phyloP scores from a whole-genome alignment of 805 yeast genomes.

The Teunomyces barrocoloradensis region DNA sequence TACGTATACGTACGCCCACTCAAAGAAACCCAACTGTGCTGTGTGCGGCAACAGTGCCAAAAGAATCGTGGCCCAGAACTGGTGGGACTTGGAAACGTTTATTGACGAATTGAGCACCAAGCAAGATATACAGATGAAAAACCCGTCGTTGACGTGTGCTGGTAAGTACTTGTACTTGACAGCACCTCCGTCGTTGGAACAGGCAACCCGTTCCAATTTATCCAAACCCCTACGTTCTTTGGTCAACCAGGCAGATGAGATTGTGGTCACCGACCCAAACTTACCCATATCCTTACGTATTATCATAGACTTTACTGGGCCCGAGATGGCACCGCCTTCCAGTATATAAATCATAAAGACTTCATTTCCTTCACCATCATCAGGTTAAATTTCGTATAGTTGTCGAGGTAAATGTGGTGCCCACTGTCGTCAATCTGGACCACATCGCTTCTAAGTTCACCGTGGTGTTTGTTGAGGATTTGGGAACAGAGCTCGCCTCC shows the following conservation, averaged over 20 bases:
- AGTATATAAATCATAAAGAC: slow-evolving; percentile 7
- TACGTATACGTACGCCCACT: slow-evolving; percentile 67
- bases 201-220: slow-evolving; percentile 46
- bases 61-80: slow-evolving; percentile 19
- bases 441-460: slow-evolving; percentile 23
- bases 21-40: slow-evolving; percentile 60
- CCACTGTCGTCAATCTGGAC: slow-evolving; percentile 57
- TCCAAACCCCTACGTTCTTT: slow-evolving; percentile 29
- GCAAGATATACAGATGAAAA: slow-evolving; percentile 30
- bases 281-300: slow-evolving; percentile 44
- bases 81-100: slow-evolving; percentile 37
- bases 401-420: slow-evolving; percentile 79
- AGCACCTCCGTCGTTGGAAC: slow-evolving; percentile 46
- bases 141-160: slow-evolving; percentile 48
- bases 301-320: slow-evolving; percentile 11
- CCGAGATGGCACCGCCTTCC: slow-evolving; percentile 3
- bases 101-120: slow-evolving; percentile 37
- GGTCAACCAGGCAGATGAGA: slow-evolving; percentile 44
- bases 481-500: slow-evolving; percentile 47
- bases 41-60: slow-evolving; percentile 62
- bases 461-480: slow-evolving; percentile 24
- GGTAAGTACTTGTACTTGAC: slow-evolving; percentile 42
- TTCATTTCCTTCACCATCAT: slow-evolving; percentile 53
- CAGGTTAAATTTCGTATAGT: slow-evolving; percentile 51
- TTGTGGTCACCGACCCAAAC: slow-evolving; percentile 51